Base-by-base conservation (phyloP, 2,329 filamentous ascomycete genomes). In the Podosphaera fusca region DNA sequence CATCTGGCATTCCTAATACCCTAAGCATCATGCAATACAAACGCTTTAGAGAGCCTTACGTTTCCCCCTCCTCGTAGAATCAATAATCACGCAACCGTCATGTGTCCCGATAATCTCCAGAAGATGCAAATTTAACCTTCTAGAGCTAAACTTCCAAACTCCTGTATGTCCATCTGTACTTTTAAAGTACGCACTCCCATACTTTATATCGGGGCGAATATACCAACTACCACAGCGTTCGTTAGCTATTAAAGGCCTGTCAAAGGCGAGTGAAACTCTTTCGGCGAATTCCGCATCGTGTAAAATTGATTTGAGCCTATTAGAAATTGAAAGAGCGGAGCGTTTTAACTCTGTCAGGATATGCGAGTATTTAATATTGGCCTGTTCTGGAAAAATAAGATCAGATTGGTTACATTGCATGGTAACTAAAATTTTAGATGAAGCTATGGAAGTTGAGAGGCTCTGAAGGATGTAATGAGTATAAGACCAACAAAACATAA, bases 221-320 rank as follows among this genome's bases (percentile, higher is more conserved):
- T 96, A 96, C 92, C 92, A 98, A 69, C 86, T 90, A 0, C 92
- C 92, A 68, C 92, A 96, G 59, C 92, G 79, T 72, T 96, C 89
- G 67, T 98, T 98, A 35, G 90, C 88, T 12, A 96, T 74, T 1
- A 96, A 73, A 0, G 88, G 87, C 1, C 90, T 72, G 2, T 64
- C 61, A 33, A 66, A 79, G 0, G 75, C 73, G 1, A 69, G 67
- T 0, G 78, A 75, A 0, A 87, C 81, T 6, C 72, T 67, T 31
- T 72, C 68, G 30, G 92, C 85, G 67, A 95, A 96, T 1, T 68
- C 68, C 7, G 87, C 82, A 69, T 96, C 92, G 34, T 76, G 71
- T 59, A 75, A 72, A 67, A 96, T 90, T 34, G 87, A 95, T 35
- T 73, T 71, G 10, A 98, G 79, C 14, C 90, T 84, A 71, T 95